These are phyloP conservation scores for Naematelia encephala DNA, from an alignment of 768 basidiomycete genomes.

Conservation along the genomic window DNA sequence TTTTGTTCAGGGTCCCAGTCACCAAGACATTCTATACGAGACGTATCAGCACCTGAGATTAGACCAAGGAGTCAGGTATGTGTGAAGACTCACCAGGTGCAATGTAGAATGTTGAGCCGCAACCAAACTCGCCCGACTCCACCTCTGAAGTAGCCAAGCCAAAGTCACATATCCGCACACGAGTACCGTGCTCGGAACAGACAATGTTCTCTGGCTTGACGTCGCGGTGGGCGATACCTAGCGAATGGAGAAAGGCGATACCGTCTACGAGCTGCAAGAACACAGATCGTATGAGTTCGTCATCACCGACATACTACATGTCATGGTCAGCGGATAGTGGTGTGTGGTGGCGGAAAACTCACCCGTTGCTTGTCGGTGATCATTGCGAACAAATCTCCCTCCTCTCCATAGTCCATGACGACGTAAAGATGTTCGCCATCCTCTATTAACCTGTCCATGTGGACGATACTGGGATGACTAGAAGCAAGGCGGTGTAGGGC, in stretches of 20 bases:
- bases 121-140: conserved; percentile 46
- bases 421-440: conserved; percentile 42
- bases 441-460: conserved; percentile 43
- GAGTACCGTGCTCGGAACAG: conserved; percentile 53
- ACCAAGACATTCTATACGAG: conserved; percentile 57
- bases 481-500: conserved; percentile 53
- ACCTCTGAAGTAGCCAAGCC: conserved; percentile 48
- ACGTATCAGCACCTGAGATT: too few species aligned
- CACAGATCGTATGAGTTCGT: conserved; percentile 76
- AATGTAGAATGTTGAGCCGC: conserved; percentile 51
- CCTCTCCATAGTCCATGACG: conserved; percentile 49
- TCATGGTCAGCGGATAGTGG: too few species aligned
- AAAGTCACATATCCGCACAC: conserved; percentile 49
- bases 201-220: conserved; percentile 50
- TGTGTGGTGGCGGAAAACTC: conserved; percentile 19
- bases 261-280: conserved; percentile 91
- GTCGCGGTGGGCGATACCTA: conserved; percentile 47
- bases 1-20: conserved; percentile 53
- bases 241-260: conserved; percentile 55
- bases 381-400: conserved; percentile 48
- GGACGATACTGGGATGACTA: conserved; percentile 40
- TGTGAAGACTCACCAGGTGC: conserved; percentile 33
- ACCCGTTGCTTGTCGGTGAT: conserved; percentile 47
- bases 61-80: not conserved
- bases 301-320: conserved; percentile 50